phyloP scores from a whole-genome alignment of 805 yeast species.

The Starmera caribaea region DNA sequence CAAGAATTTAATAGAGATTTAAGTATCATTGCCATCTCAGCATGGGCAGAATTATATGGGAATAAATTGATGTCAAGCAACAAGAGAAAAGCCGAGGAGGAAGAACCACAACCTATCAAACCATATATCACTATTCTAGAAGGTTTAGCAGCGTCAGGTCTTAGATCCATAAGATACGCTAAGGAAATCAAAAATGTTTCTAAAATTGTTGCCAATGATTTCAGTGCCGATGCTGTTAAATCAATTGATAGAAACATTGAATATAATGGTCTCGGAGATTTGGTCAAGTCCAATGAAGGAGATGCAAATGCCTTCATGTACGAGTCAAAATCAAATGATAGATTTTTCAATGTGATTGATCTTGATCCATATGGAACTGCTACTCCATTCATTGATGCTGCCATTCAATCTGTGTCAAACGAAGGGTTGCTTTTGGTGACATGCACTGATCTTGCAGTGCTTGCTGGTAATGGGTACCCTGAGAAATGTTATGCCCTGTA shows the following conservation, averaged over 20 bases:
- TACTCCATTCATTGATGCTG: constrained; percentile 89
- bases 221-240: constrained; percentile 76
- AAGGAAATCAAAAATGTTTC: constrained; percentile 77
- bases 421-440: constrained; percentile 85
- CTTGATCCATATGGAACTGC: constrained; percentile 98
- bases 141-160: constrained; percentile 91
- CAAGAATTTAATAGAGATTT: constrained; percentile 95
- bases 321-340: constrained; percentile 26
- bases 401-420: constrained; percentile 73
- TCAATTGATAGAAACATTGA: constrained; percentile 65
- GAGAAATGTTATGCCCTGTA: constrained; percentile 93
- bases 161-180: constrained; percentile 88
- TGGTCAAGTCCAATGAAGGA: constrained; percentile 63
- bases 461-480: constrained; percentile 94
- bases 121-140: constrained; percentile 63
- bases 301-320: constrained; percentile 90
- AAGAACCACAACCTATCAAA: constrained; percentile 11
- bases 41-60: constrained; percentile 66
- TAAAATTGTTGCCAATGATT: constrained; percentile 80
- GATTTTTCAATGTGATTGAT: constrained; percentile 75
- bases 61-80: constrained; percentile 21
- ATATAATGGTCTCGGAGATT: constrained; percentile 48
- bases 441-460: constrained; percentile 91
- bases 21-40: constrained; percentile 73
- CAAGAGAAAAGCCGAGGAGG: constrained; percentile 23